phyloP scores from a whole-genome alignment of 108 stramenopile species.

The Cyclostephanos invisitatus region DNA sequence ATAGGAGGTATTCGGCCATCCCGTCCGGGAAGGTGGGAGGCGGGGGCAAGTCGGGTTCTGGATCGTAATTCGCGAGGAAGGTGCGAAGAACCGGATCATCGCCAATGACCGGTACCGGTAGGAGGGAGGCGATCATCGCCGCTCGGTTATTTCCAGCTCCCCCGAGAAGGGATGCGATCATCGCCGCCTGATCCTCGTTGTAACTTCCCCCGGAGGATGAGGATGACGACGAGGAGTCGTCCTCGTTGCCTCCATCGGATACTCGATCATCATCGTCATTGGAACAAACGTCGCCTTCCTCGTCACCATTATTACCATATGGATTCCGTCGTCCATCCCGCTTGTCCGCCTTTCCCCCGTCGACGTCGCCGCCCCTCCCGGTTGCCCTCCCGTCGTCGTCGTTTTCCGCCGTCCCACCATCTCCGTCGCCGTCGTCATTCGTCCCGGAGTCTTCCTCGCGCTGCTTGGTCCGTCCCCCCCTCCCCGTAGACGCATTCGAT shows the following conservation, averaged over 20 bases:
- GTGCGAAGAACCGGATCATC: slow-evolving; percentile 33
- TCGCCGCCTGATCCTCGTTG: not conserved
- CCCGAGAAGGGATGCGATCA: too few species aligned
- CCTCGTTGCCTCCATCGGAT: slow-evolving; percentile 3
- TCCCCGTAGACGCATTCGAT: too few species aligned
- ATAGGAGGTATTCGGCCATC: slow-evolving; percentile 40
- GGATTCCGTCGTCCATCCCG: too few species aligned
- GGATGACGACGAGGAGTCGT: not conserved
- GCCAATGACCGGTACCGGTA: slow-evolving; percentile 17
- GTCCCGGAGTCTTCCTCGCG: too few species aligned
- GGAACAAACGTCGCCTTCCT: too few species aligned
- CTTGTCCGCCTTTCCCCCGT: too few species aligned
- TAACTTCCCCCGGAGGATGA: not conserved
- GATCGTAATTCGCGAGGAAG: slow-evolving; percentile 21
- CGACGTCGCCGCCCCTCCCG: too few species aligned
- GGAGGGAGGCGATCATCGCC: slow-evolving; percentile 33
- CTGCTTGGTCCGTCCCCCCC: too few species aligned
- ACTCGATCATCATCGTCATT: not conserved
- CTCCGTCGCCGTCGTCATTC: too few species aligned
- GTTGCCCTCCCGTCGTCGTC: too few species aligned
- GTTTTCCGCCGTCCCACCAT: too few species aligned
- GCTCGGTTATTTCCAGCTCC: slow-evolving; percentile 12
- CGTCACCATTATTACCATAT: too few species aligned
- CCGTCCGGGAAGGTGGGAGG: slow-evolving; percentile 38
- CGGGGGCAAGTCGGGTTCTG: slow-evolving; percentile 28